Evolutionary conservation across 148 eudicot genomes (phyloP), one percentile per base, ranked within the genome.

Genomic region (Hydrangea macrophylla): DNA sequence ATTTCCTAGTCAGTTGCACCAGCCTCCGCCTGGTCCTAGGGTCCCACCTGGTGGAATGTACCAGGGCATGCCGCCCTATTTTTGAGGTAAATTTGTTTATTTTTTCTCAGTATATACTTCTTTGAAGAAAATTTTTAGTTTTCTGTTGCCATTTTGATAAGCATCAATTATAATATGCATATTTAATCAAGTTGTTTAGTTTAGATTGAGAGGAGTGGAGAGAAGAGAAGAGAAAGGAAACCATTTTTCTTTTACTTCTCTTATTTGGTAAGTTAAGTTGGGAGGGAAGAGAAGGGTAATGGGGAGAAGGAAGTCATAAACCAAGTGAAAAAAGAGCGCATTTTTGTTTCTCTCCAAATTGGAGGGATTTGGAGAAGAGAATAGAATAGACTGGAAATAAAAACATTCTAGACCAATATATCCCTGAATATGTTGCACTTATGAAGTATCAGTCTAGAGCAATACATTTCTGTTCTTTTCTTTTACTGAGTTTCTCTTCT

Each of bases 51-150:
- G 89, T 55, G 87, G 87, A 57, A 80, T 83, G 88, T 90, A 86
- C 64, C 96, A 80, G 65, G 85, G 95, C 55, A 76, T 82, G 81
- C 98, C 95, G 11, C 97, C 95, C 42, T 88, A 88, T 71, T 90
- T 82, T 67, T 88, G 76, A 90, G 98, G 98, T 92, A 83, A 73
- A 62, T 6, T 36, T 15, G 53, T 71, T 20, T 28, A 39, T 10
- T 62, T 7, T 10, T 63, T 31, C 25, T 15, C 36, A 18, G 35
- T 35, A 9, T 12, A 9, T 44, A 13, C 31, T 7, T 64, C 25
- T 28, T 25, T 64, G 24, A 32, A 18, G 20, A n/a, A 50, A 27
- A 20, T 9, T 9, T 27, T 10, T 45, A 9, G 7, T 18, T 0
- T 2, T 18, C 15, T 2, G 23, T 9, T 37, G 28, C 10, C n/a